Evolutionary conservation across 2,329 filamentous ascomycete species (phyloP), one percentile per base, ranked within the genome.

Genomic region (Sclerotinia spermophila): DNA sequence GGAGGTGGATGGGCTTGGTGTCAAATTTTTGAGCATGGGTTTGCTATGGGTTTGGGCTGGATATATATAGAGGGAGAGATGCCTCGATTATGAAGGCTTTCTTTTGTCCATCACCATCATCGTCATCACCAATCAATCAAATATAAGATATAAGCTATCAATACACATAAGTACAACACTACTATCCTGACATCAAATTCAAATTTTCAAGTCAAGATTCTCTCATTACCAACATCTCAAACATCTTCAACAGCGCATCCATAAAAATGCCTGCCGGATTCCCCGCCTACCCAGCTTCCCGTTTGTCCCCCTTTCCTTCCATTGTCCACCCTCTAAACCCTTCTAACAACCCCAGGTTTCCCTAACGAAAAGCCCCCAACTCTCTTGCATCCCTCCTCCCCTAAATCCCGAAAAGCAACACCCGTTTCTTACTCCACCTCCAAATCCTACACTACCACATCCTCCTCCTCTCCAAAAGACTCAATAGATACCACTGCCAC

Each of bases 341-440:
- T 51, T 62, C 67, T 70, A 56, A 74, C 53, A 33, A 66, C 30
- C 27, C 4, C 24, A 77, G 74, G 17, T 19, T 75, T 74, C 71
- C 72, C 76, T 38, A 66, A 75, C 51, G 72, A 77, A 15, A 67
- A 72, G 24, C 71, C 74, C 62, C 74, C 75, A 44, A 75, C 74
- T 4, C 53, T 74, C 3, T 74, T 75, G 58, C 72, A 71, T 27
- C 75, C 76, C n/a, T 71, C 75, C n/a, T 76, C 76, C n/a, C 73
- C 75, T 3, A 76, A 74, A 65, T 48, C 71, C 24, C 30, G 17
- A 33, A 68, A 45, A 60, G 27, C 42, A 61, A 38, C 27, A 55
- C 67, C 58, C 11, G 45, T 40, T 7, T 51, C 58, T 44, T 62
- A 35, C 45, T 74, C 73, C 44, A 51, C 72, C 21, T 42, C 56